Conservation (phyloP, 306 rosid genomes). For the Abrus precatorius region DNA sequence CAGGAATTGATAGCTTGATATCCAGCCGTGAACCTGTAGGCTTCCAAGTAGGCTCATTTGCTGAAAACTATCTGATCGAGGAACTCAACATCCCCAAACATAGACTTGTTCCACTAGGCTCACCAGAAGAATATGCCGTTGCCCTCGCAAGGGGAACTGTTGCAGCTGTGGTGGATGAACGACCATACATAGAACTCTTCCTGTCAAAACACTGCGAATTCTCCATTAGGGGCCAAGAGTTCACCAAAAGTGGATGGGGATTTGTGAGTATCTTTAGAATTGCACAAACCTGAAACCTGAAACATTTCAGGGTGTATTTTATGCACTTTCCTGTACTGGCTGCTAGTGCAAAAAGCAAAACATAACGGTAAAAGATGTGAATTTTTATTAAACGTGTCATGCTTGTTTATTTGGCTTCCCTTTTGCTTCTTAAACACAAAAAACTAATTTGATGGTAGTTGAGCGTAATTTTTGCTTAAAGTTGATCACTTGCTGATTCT, state of each 20-base stretch:
- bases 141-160: constrained; percentile 80
- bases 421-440: background rate
- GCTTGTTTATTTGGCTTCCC: background rate
- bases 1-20: constrained; percentile 72
- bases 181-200: constrained; percentile 81
- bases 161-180: constrained; percentile 80
- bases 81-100: constrained; percentile 65
- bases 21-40: constrained; percentile 67
- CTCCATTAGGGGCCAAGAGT: constrained; percentile 83
- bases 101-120: constrained; percentile 71
- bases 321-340: background rate
- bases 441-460: background rate
- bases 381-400: background rate
- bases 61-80: constrained; percentile 62
- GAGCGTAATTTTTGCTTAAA: too few relatives aligned
- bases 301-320: background rate
- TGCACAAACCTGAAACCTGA: background rate
- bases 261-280: constrained; percentile 68
- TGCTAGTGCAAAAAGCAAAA: background rate
- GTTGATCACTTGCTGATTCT: too few relatives aligned
- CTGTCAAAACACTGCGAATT: constrained; percentile 74
- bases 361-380: background rate
- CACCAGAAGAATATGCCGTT: constrained; percentile 64
- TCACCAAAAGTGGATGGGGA: constrained; percentile 93
- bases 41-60: constrained; percentile 74